These are phyloP conservation scores for Gillenia trifoliata DNA, from an alignment of 306 rosid species.

Conservation along the genomic window DNA sequence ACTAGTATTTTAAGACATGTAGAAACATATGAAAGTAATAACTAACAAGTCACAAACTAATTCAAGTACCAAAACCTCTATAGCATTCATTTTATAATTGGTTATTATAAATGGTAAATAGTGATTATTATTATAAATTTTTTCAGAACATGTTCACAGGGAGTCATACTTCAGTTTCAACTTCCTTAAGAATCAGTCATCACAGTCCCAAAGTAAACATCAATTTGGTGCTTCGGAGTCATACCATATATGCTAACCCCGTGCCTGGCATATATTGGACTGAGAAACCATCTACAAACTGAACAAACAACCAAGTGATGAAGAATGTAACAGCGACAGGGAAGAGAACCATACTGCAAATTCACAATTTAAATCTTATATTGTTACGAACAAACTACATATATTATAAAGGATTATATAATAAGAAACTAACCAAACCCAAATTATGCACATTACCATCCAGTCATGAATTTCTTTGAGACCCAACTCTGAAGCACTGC, in stretches of 20 bases:
- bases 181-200: background rate
- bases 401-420: background rate
- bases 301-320: conserved; percentile 48
- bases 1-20: background rate
- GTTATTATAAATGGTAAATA: background rate
- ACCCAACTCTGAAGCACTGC: conserved; percentile 54
- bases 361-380: conserved; percentile 2
- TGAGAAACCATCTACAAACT: conserved; percentile 43
- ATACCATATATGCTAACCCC: conserved; percentile 43
- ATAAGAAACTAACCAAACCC: background rate
- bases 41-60: background rate
- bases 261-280: conserved; percentile 43
- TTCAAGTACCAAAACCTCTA: background rate
- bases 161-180: background rate
- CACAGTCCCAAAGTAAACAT: background rate
- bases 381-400: conserved; percentile 3
- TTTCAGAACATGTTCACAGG: background rate
- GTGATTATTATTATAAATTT: background rate
- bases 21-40: background rate
- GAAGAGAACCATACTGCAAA: conserved; percentile 47
- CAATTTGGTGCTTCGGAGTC: conserved; percentile 1
- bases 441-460: conserved; percentile 35
- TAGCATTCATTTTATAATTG: background rate
- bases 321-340: conserved; percentile 50
- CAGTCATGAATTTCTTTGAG: conserved; percentile 50